phyloP scores from a whole-genome alignment of 495 filamentous ascomycete species.

The Penicilliopsis zonata region DNA sequence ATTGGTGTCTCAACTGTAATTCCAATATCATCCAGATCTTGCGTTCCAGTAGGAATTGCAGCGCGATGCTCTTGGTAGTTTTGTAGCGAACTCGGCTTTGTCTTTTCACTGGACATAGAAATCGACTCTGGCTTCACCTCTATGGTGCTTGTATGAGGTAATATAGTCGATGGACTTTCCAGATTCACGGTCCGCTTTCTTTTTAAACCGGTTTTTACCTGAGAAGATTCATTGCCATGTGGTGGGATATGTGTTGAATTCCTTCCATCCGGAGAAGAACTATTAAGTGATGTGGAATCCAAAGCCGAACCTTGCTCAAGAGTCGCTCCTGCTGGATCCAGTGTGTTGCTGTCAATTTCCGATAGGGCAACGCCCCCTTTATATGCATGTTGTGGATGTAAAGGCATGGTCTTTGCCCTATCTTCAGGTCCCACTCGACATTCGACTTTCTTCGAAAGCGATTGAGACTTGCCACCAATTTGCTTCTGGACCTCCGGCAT shows the following conservation, averaged over 20 bases:
- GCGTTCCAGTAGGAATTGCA: conserved; percentile 28
- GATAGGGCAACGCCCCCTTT: too few species aligned
- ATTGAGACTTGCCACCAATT: not conserved
- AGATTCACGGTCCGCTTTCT: conserved; percentile 9
- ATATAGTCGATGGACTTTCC: too few species aligned
- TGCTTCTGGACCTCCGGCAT: conserved; percentile 5
- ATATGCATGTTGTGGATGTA: too few species aligned
- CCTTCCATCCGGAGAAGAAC: conserved; percentile 2
- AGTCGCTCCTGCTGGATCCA: not conserved
- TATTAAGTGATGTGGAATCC: conserved; percentile 7
- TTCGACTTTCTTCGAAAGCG: not conserved
- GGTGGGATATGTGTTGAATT: conserved; percentile 4
- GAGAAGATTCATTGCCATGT: conserved; percentile 32
- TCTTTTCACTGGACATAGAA: too few species aligned
- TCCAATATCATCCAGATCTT: conserved; percentile 65
- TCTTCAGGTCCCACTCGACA: too few species aligned
- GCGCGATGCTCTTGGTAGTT: conserved; percentile 9
- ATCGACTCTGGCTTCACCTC: too few species aligned
- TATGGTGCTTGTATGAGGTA: too few species aligned
- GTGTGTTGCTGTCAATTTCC: not conserved
- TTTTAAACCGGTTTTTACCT: too few species aligned
- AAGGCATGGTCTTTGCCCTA: too few species aligned
- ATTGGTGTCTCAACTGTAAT: conserved; percentile 49
- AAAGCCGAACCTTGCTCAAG: conserved; percentile 1
- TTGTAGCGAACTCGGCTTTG: conserved; percentile 25